Conservation (phyloP, 2,329 filamentous ascomycete genomes). For the Lasiodiplodia sp. region DNA sequence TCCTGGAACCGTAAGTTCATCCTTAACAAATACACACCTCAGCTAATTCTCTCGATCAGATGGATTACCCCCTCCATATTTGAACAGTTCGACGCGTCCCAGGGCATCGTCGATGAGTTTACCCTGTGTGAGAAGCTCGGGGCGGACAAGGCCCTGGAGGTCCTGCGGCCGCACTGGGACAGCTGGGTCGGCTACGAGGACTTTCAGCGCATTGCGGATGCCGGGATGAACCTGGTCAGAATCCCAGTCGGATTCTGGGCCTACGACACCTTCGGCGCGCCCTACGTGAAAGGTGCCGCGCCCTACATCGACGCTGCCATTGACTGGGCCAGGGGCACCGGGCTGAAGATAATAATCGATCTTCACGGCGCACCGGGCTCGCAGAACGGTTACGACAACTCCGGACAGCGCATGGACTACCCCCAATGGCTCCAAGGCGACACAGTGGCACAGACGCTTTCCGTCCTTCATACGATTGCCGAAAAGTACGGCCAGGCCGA, state of each 20-base stretch:
- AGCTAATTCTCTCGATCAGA: slow-evolving; percentile 31
- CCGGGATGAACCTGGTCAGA: slow-evolving; percentile 66
- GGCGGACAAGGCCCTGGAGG: slow-evolving; percentile 45
- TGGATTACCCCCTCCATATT: slow-evolving; percentile 69
- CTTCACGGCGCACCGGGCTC: slow-evolving; percentile 60
- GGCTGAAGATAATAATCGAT: slow-evolving; percentile 66
- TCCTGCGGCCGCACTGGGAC: slow-evolving; percentile 60
- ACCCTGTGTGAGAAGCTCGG: slow-evolving; percentile 60
- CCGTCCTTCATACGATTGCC: slow-evolving; percentile 65
- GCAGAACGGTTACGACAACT: slow-evolving; percentile 71
- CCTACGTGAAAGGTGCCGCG: slow-evolving; percentile 61
- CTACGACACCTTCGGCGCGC: slow-evolving; percentile 57
- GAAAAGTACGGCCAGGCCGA: slow-evolving; percentile 61
- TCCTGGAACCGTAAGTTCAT: slow-evolving; percentile 49
- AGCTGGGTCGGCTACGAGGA: slow-evolving; percentile 59
- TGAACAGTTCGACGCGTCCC: slow-evolving; percentile 41
- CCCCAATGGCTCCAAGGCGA: slow-evolving; percentile 57
- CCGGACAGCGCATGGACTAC: slow-evolving; percentile 56
- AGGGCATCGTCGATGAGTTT: slow-evolving; percentile 58
- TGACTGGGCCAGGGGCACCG: slow-evolving; percentile 61
- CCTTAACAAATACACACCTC: slow-evolving; percentile 35
- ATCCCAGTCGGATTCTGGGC: slow-evolving; percentile 69
- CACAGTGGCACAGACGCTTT: slow-evolving; percentile 59
- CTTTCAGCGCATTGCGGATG: slow-evolving; percentile 63
- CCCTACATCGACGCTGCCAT: slow-evolving; percentile 64